Percentiles rank a stretch among this genome's conserved stretches.
phyloP scores from a whole-genome alignment of 495 filamentous ascomycete genomes.

The Aspergillus homomorphus region DNA sequence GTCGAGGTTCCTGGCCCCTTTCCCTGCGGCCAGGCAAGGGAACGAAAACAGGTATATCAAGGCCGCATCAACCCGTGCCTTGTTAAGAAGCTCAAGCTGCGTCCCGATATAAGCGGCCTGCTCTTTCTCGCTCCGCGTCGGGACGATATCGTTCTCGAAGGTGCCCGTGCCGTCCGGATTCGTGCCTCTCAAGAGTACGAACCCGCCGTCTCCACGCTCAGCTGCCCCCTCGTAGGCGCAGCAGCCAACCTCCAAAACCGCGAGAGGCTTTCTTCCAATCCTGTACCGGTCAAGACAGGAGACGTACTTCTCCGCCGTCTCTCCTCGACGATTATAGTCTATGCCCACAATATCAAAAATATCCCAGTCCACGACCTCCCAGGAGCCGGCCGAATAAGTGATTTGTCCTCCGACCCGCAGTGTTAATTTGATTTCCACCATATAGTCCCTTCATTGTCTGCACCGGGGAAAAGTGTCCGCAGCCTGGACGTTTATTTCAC shows the following conservation, averaged over 20 bases:
- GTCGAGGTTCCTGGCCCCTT: slow-evolving; percentile 4
- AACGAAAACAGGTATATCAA: slow-evolving; percentile 13
- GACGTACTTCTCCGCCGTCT: slow-evolving; percentile 10
- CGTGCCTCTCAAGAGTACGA: slow-evolving; percentile 9
- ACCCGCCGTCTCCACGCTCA: slow-evolving; percentile 8
- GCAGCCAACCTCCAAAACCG: slow-evolving; percentile 15
- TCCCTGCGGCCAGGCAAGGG: slow-evolving; percentile 3
- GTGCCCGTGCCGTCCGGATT: slow-evolving; percentile 12
- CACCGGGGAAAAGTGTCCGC: slow-evolving; percentile 10
- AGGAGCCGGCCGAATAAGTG: slow-evolving; percentile 11
- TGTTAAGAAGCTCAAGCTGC: slow-evolving; percentile 8
- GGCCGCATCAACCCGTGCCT: slow-evolving; percentile 5
- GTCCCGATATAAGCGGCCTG: slow-evolving; percentile 10
- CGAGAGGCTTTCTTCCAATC: slow-evolving; percentile 10
- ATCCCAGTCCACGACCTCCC: slow-evolving; percentile 14
- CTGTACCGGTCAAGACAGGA: slow-evolving; percentile 3
- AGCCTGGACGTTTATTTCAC: slow-evolving; percentile 15
- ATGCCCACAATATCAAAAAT: slow-evolving; percentile 14
- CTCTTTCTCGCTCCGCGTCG: slow-evolving; percentile 11
- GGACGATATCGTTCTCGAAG: slow-evolving; percentile 9
- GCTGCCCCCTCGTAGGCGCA: slow-evolving; percentile 17
- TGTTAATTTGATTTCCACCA: no score
- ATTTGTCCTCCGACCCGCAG: neutral
- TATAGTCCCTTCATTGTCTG: slow-evolving; percentile 16
- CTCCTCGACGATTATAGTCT: slow-evolving; percentile 11